Evolutionary conservation across 371 early-diverging fungal genomes (phyloP).

Genomic region (Mucor indicus): DNA sequence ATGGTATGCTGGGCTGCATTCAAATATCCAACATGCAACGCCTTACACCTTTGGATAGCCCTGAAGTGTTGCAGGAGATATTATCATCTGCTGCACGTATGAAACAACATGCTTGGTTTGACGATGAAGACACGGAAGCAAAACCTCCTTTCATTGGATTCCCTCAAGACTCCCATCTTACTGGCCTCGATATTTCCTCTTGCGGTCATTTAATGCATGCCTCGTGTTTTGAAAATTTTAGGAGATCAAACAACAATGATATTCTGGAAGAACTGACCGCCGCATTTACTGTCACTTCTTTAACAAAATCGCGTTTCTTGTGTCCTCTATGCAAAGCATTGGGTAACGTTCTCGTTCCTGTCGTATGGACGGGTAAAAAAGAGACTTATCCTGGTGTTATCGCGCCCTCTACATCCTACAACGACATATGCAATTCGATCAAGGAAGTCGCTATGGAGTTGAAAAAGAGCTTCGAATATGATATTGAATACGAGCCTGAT

Average conservation of each 20-base stretch:
- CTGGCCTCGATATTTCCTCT: constrained; percentile 71
- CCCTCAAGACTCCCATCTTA: constrained; percentile 48
- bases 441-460: constrained; percentile 8
- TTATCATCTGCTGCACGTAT: constrained; percentile 34
- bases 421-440: constrained; percentile 12
- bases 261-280: constrained; percentile 22
- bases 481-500: too few relatives aligned
- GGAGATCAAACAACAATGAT: constrained; percentile 57
- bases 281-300: constrained; percentile 7
- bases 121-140: not conserved
- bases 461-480: constrained; percentile 8
- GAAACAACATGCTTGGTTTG: constrained; percentile 8
- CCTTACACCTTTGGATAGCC: constrained; percentile 58
- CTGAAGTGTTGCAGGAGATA: constrained; percentile 54
- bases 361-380: constrained; percentile 63
- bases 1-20: constrained; percentile 83
- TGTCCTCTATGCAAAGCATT: constrained; percentile 95
- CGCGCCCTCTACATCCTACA: constrained; percentile 21
- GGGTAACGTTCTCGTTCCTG: constrained; percentile 80
- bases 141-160: constrained; percentile 31
- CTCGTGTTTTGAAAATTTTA: constrained; percentile 84
- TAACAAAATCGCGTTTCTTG: constrained; percentile 66
- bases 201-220: constrained; percentile 97
- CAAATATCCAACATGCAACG: constrained; percentile 75
- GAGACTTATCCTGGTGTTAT: constrained; percentile 59